These are phyloP conservation scores for Rauvolfia tetraphylla DNA, from an alignment of 257 asterid genomes.

Conservation along the genomic window DNA sequence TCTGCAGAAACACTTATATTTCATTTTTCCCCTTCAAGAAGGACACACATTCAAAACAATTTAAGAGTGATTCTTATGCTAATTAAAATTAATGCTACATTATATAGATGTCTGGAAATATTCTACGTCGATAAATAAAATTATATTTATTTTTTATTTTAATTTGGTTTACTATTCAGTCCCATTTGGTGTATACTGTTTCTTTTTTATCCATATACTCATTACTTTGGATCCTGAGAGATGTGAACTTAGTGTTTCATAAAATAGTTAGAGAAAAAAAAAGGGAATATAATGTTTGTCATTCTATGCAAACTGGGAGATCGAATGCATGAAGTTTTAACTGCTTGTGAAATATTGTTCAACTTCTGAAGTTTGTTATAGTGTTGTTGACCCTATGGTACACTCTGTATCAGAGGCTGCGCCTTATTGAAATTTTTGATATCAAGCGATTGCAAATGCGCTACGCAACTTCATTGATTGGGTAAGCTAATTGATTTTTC, in stretches of 20 bases:
- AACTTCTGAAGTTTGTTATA: not conserved
- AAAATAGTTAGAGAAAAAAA: not conserved
- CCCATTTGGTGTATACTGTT: not conserved
- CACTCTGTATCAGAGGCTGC: conserved; percentile 53
- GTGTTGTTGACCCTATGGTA: conserved; percentile 14
- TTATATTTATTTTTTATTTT: not conserved
- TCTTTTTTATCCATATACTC: not conserved
- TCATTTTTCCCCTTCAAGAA: not conserved
- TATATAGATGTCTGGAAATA: not conserved
- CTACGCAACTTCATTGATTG: conserved; percentile 71
- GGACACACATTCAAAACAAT: not conserved
- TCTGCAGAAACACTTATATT: not conserved
- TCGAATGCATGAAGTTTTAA: not conserved
- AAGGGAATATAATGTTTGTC: not conserved
- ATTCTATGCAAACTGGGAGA: not conserved
- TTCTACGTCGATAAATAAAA: not conserved
- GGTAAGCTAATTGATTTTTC: conserved; percentile 39
- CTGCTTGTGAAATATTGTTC: not conserved
- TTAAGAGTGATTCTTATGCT: not conserved
- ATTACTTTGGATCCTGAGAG: not conserved
- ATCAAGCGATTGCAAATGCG: conserved; percentile 85
- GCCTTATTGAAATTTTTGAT: conserved; percentile 78
- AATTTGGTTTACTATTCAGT: not conserved
- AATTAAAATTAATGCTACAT: not conserved
- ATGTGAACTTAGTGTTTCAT: not conserved